Percentiles rank a stretch among this genome's conserved stretches.
These are phyloP conservation scores for Populus trichocarpa DNA, from an alignment of 441 rosid genomes.

Conservation along the genomic window DNA sequence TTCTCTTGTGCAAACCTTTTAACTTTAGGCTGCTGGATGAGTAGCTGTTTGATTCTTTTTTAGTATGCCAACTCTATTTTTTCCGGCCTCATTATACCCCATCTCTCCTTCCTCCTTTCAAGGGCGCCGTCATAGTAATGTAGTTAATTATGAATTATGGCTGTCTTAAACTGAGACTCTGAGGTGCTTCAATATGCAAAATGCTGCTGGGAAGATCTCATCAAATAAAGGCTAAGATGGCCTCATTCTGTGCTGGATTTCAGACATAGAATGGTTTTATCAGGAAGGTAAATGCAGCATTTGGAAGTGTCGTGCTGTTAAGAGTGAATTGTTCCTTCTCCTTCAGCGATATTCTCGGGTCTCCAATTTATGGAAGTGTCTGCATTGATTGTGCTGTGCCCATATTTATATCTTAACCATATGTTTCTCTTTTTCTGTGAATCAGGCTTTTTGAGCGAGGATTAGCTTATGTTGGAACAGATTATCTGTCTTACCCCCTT, in stretches of 20 bases:
- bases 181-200: conserved; percentile 81
- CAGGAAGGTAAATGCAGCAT: conserved; percentile 93
- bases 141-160: conserved; percentile 40
- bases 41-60: conserved; percentile 31
- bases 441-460: conserved; percentile 76
- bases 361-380: conserved; percentile 24
- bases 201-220: conserved; percentile 93
- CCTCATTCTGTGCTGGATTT: conserved; percentile 80
- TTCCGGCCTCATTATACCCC: conserved; percentile 22
- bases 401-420: not conserved
- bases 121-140: conserved; percentile 31
- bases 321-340: conserved; percentile 68
- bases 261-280: conserved; percentile 75
- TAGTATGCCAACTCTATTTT: conserved; percentile 21
- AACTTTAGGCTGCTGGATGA: conserved; percentile 28
- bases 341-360: conserved; percentile 38
- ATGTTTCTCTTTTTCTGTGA: conserved; percentile 12
- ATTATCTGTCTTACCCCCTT: conserved; percentile 58
- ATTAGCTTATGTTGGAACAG: conserved; percentile 78
- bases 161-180: conserved; percentile 53
- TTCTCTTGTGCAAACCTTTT: conserved; percentile 37
- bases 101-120: conserved; percentile 23
- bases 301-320: conserved; percentile 64
- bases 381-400: conserved; percentile 21
- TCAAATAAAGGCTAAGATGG: conserved; percentile 83